phyloP scores from a whole-genome alignment of 2,329 filamentous ascomycete species.

The Beauveria sp. region DNA sequence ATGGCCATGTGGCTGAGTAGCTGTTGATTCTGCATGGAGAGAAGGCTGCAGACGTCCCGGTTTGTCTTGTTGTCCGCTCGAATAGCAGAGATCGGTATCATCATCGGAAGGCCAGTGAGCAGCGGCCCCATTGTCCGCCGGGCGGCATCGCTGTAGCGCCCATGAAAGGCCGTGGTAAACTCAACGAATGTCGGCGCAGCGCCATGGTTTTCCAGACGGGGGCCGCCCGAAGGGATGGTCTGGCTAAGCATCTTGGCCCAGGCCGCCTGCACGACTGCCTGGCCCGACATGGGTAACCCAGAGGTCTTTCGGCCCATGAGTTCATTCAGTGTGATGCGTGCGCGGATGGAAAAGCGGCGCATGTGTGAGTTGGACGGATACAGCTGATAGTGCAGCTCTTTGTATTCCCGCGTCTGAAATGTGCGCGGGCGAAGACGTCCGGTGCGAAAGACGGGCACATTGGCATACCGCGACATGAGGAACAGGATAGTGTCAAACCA shows the following conservation, averaged over 20 bases:
- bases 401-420: neutral
- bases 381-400: neutral
- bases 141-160: neutral
- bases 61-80: neutral
- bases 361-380: conserved; percentile 9
- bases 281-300: neutral
- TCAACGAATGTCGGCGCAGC: neutral
- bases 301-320: neutral
- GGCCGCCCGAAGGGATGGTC: neutral
- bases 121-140: conserved; percentile 10
- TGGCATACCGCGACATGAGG: conserved; percentile 1
- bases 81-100: neutral
- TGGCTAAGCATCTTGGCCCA: conserved; percentile 11
- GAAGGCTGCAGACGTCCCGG: conserved; percentile 1
- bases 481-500: conserved; percentile 11
- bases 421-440: neutral
- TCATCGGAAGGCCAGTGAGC: conserved; percentile 4
- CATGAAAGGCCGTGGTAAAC: conserved; percentile 10
- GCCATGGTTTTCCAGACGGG: neutral
- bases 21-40: neutral
- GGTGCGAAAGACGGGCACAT: conserved; percentile 2
- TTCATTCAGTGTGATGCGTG: conserved; percentile 4
- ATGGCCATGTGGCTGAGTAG: conserved; percentile 2
- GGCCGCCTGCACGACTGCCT: conserved; percentile 9
- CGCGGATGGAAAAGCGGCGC: neutral